Conservation (phyloP, 495 filamentous ascomycete species). For the Penicillium salamii region DNA sequence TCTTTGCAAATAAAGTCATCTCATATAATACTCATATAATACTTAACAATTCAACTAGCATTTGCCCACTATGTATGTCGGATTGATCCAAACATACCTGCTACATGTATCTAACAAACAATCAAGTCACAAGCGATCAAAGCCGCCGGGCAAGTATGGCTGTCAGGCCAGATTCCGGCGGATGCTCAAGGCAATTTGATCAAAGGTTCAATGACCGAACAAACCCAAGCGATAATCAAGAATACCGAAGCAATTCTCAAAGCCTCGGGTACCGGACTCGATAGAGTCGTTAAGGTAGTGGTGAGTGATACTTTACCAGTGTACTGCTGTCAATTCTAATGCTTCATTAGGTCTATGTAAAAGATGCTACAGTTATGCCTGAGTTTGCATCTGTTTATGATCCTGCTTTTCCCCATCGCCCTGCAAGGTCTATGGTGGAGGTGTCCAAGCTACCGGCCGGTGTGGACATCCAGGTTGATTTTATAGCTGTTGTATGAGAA, state of each 20-base stretch:
- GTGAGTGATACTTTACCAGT: constrained; percentile 1
- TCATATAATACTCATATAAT: not conserved
- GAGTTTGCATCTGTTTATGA: constrained; percentile 16
- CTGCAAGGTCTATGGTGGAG: constrained; percentile 19
- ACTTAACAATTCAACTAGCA: not conserved
- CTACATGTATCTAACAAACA: not conserved
- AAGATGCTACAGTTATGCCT: constrained; percentile 11
- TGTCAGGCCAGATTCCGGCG: constrained; percentile 17
- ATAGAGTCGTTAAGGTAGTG: constrained; percentile 13
- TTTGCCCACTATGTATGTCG: not conserved
- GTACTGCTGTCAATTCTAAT: too few relatives aligned
- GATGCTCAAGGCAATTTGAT: constrained; percentile 15
- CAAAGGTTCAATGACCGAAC: constrained; percentile 12
- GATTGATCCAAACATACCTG: not conserved
- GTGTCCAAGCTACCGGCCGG: constrained; percentile 15
- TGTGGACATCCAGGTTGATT: constrained; percentile 18
- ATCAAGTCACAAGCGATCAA: constrained; percentile 16
- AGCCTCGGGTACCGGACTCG: constrained; percentile 12
- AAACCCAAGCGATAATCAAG: constrained; percentile 8
- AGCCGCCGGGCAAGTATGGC: constrained; percentile 14
- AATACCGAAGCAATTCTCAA: constrained; percentile 17
- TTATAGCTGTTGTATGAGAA: constrained; percentile 16
- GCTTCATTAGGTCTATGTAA: constrained; percentile 19
- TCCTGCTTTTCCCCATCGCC: constrained; percentile 12
- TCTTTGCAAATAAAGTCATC: not conserved